Percentiles rank a stretch among this genome's conserved stretches.
Evolutionary conservation across 495 filamentous ascomycete species (phyloP).

Genomic region (Astrocystis sublimbata): DNA sequence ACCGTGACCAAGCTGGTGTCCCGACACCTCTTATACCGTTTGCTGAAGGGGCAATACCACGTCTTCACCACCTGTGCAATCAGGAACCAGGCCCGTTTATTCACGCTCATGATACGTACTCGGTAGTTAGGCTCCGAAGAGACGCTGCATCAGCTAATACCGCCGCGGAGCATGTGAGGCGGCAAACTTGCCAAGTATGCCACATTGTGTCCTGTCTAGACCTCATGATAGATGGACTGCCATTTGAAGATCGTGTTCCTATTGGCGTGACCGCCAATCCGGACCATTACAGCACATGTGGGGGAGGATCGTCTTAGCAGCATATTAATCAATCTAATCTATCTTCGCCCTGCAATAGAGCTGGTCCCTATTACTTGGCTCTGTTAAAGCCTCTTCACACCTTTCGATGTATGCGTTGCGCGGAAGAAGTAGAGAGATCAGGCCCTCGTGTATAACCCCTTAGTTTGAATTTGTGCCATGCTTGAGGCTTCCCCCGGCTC

Average conservation of each 20-base stretch:
- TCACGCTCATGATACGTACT: constrained; percentile 33
- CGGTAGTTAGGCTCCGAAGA: constrained; percentile 48
- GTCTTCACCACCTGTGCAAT: constrained; percentile 32
- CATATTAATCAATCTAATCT: constrained; percentile 26
- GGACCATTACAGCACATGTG: constrained; percentile 28
- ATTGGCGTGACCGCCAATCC: constrained; percentile 34
- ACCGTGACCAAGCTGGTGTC: constrained; percentile 10
- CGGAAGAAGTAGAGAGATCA: neutral
- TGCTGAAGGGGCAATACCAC: neutral
- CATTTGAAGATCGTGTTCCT: constrained; percentile 40
- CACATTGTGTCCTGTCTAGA: constrained; percentile 32
- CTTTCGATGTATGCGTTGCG: constrained; percentile 3
- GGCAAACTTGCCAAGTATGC: constrained; percentile 8
- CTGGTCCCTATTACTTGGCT: constrained; percentile 15
- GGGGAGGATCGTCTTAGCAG: constrained; percentile 21
- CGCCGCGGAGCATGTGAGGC: constrained; percentile 41
- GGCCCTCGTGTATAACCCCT: neutral
- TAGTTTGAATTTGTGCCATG: neutral
- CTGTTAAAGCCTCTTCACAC: constrained; percentile 1
- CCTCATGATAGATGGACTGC: constrained; percentile 33
- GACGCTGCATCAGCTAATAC: constrained; percentile 33
- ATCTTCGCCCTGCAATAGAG: constrained; percentile 18
- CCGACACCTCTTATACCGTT: constrained; percentile 30
- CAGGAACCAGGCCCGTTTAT: constrained; percentile 51
- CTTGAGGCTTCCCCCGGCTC: too few relatives aligned